Base-by-base conservation (phyloP, 306 rosid genomes). In the Herpetospermum pedunculosum region DNA sequence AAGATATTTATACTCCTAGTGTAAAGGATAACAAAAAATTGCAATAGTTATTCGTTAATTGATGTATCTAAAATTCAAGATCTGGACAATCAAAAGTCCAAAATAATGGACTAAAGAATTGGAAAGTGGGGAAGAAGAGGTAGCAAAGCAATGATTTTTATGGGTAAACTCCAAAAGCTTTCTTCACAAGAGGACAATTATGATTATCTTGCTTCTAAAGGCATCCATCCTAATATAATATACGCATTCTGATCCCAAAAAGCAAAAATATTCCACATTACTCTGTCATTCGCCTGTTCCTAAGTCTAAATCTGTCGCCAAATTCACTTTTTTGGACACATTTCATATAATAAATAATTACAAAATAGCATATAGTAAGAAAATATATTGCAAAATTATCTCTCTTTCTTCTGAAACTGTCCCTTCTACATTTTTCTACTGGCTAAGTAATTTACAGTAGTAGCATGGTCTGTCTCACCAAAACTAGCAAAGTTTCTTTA, bases 361-460 rank as follows among this genome's bases (percentile, higher is more conserved):
- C 73, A 40, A 43, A 43, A 25, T 23, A 14, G 54, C 19, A 65
- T 12, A 40, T 68, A 6, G 16, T 16, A 25, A 25, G 32, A 6
- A 68, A 67, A 13, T 41, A n/a, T 23, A 68, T 23, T 3, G 38
- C 40, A 69, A 26, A 69, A 69, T 44, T 16, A 26, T 69, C 54
- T 41, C 18, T 40, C 8, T 14, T 65, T 40, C 35, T 23, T 23
- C 52, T 67, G 34, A 67, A 25, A 23, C 30, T 32, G 54, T 69
- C 28, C 23, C 48, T 69, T 69, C 77, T 54, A 81, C 83, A 73
- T 74, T 78, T 74, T 78, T 81, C 76, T 80, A 81, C 79, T 82
- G 35, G 71, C 88, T 90, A 81, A 77, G 64, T 52, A 76, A 82
- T 84, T 53, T 87, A 87, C 88, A 84, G 46, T 32, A 69, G 63